Base-by-base conservation (phyloP, 345 rosid species). In the Firmiana major region DNA sequence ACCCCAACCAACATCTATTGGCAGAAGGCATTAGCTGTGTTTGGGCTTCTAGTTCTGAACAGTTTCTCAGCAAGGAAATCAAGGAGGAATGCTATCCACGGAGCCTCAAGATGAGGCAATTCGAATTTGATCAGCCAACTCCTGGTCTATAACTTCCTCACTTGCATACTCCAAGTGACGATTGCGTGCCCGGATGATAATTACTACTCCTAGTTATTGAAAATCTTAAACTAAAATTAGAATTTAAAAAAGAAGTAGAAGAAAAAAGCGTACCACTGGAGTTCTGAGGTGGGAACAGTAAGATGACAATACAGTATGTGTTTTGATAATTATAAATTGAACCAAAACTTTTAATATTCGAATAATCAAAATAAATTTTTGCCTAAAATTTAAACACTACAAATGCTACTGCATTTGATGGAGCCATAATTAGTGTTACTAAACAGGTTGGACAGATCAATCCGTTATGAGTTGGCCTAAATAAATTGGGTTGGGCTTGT, bases 1-100 rank as follows among this genome's bases (percentile, higher is more conserved):
- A 59, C 96, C 98, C 96, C 96, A 93, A 8, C 94, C 94, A 70
- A 73, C 81, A 78, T 91, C 92, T 63, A 88, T 88, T 2, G 85
- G 79, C 17, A 67, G 73, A 67, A 53, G 3, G 78, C 86, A 59
- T 19, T 78, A 79, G 24, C 74, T 76, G 26, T 79, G 66, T 38
- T 71, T 77, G n/a, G 7, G 78, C 46, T 38, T 90, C 92, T 0
- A 42, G 75, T 73, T 91, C 91, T 53, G 91, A 63, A 83, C 92
- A 77, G 12, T 71, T 79, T 75, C 75, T 80, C 68, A 93, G 69
- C 84, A 93, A 77, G 63, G 69, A 80, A 43, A 83, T 78, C 83
- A 91, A 78, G 26, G 76, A 54, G 86, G 74, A 49, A 79, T 71
- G 51, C 79, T 76, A 24, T 71, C 82, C 74, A 77, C 80, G 48